Evolutionary conservation across 2,329 filamentous ascomycete species (phyloP), one percentile per base, ranked within the genome.

Genomic region (Talaromyces pinophilus): DNA sequence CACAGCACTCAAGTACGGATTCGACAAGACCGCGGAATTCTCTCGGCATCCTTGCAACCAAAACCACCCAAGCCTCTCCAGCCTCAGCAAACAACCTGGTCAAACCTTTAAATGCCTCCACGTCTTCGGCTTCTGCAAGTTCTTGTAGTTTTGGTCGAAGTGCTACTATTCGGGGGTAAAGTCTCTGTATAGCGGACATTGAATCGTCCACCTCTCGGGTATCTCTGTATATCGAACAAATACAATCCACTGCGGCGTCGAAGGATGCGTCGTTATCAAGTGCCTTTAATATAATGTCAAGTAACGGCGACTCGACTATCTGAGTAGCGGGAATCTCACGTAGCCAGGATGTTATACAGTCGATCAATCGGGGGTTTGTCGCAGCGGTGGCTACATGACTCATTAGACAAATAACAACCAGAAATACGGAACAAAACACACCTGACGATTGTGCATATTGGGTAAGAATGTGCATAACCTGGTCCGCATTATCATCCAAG

Each of bases 331-430:
- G 92, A 6, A 99, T 92, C 80, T 99, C 95, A 72, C 93, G 88
- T 71, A 98, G 86, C 95, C 95, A 99, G 2, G 95, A 97, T 38
- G 93, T 96, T 72, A 98, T 93, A 77, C 95, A 98, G 73, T 97
- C 92, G 77, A 98, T 88, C 59, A 99, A 85, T 74, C 93, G 91
- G 2, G 94, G 93, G 74, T 97, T 97, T 69, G 89, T 90, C 8
- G 92, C 87, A 28, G 94, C 93, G 59, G 87, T 82, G 61, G 86
- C 92, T 93, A 73, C 15, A 54, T 11, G 11, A 33, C 6, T 15
- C 15, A 33, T 54, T 54, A 54, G 50, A 52, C 13, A 54, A 25
- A 15, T 17, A 19, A 22, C 35, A 8, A 38, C n/a, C 5, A 25
- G 10, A 22, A 5, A 7, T 6, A 22, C 15, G 59, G 38, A 62